These are phyloP conservation scores for Lipomyces kockii DNA, from an alignment of 805 yeast genomes.

Conservation along the genomic window DNA sequence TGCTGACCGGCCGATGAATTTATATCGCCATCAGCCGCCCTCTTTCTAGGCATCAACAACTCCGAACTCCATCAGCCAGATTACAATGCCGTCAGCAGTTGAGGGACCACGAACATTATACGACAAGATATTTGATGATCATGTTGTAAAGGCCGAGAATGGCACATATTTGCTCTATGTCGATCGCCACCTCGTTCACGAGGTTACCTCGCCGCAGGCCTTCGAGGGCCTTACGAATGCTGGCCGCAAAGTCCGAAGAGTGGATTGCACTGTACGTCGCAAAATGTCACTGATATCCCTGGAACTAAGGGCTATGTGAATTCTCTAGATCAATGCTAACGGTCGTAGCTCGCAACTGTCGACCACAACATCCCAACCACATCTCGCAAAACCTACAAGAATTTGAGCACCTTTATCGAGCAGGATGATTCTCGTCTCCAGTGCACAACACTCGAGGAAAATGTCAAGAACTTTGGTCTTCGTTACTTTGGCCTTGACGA, in stretches of 20 bases:
- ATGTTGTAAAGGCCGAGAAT: constrained; percentile 83
- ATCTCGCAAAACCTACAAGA: constrained; percentile 76
- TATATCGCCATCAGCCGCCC: not conserved
- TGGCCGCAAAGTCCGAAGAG: constrained; percentile 85
- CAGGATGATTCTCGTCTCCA: constrained; percentile 92
- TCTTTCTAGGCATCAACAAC: not conserved
- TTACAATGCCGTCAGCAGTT: constrained; percentile 44
- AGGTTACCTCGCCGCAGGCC: constrained; percentile 99
- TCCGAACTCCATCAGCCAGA: not conserved
- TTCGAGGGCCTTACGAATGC: constrained; percentile 93
- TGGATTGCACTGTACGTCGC: constrained; percentile 41
- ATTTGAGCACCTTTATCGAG: constrained; percentile 77
- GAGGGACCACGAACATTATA: constrained; percentile 73
- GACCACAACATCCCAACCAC: constrained; percentile 88
- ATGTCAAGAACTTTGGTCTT: constrained; percentile 86
- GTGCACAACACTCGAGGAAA: constrained; percentile 88
- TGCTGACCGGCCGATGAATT: not conserved
- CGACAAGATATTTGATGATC: constrained; percentile 96
- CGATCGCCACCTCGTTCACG: constrained; percentile 97
- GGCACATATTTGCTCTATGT: constrained; percentile 88
- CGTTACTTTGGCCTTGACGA: constrained; percentile 95
- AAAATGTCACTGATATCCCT: not conserved
- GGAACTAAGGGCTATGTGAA: not conserved
- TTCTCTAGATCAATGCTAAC: not conserved
- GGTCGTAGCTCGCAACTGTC: constrained; percentile 39